Percentiles rank a stretch among this genome's conserved stretches.
phyloP scores from a whole-genome alignment of 441 rosid species.

The Populus hybrid region DNA sequence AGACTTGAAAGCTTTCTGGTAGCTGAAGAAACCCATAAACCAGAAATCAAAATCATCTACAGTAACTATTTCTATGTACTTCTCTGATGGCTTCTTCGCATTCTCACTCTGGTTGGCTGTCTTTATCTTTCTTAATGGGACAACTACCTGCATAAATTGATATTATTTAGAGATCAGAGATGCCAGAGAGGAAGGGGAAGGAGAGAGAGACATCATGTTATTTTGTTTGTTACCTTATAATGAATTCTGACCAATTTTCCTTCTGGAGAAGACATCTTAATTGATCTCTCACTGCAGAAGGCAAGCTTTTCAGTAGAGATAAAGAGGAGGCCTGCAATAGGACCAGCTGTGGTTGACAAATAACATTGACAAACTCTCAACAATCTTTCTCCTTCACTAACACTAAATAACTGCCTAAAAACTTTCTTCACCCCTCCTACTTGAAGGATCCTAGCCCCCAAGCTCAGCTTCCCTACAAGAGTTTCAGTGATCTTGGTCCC shows the following conservation, averaged over 20 bases:
- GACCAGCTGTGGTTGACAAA: conserved; percentile 60
- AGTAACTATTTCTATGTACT: conserved; percentile 61
- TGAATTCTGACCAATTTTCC: conserved; percentile 46
- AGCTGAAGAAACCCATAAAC: conserved; percentile 76
- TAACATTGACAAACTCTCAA: conserved; percentile 52
- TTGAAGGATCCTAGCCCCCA: conserved; percentile 63
- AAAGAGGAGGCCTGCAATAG: conserved; percentile 60
- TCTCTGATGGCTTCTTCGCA: conserved; percentile 52
- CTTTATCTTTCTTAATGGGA: conserved; percentile 53
- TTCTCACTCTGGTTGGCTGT: conserved; percentile 49
- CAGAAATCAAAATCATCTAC: conserved; percentile 70
- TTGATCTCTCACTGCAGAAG: conserved; percentile 63
- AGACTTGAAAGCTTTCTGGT: conserved; percentile 47
- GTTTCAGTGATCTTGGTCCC: conserved; percentile 57
- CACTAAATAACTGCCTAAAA: conserved; percentile 42
- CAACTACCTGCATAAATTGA: conserved; percentile 32
- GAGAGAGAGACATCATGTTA: background rate
- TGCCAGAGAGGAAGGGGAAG: background rate
- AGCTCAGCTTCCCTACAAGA: conserved; percentile 56
- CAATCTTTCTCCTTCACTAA: conserved; percentile 43
- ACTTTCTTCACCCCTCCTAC: conserved; percentile 58
- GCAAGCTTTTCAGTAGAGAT: conserved; percentile 52
- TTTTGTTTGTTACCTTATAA: conserved; percentile 42
- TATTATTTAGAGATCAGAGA: background rate
- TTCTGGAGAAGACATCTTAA: conserved; percentile 40